A percentile compares a stretch with the other conserved stretches of the same genome.
These are phyloP conservation scores for Ceriops decandra DNA, from an alignment of 345 rosid genomes.

Conservation along the genomic window DNA sequence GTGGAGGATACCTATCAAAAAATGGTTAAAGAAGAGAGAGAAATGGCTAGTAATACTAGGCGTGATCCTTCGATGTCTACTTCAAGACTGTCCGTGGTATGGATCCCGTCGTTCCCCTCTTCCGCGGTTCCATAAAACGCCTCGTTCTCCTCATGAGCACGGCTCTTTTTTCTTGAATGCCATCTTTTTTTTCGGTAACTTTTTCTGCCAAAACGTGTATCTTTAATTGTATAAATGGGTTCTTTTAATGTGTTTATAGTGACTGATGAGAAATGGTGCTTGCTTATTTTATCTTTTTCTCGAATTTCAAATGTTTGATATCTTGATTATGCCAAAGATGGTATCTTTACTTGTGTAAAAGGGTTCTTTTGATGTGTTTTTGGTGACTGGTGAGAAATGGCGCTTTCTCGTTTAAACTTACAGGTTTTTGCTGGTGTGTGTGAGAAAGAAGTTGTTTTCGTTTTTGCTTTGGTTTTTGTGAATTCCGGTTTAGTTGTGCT, in stretches of 20 bases:
- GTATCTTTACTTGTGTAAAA: neutral
- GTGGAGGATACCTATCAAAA: no score
- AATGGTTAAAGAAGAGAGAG: constrained; percentile 68
- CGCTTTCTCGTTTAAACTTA: neutral
- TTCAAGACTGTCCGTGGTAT: constrained; percentile 97
- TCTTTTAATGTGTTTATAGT: neutral
- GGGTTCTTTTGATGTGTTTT: neutral
- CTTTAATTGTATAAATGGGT: neutral
- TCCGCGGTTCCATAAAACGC: constrained; percentile 78
- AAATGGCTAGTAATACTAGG: constrained; percentile 77
- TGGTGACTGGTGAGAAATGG: neutral
- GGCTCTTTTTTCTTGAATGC: neutral
- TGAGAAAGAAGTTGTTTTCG: neutral
- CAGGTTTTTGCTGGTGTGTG: neutral
- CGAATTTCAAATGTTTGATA: neutral
- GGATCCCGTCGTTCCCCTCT: constrained; percentile 78
- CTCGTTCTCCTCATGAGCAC: constrained; percentile 80
- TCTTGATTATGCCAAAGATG: no score
- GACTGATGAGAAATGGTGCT: neutral
- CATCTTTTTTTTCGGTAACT: constrained; percentile 14
- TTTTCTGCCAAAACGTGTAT: no score
- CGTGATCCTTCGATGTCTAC: constrained; percentile 83
- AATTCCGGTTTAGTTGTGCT: neutral
- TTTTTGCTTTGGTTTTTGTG: neutral
- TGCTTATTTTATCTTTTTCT: neutral